Conservation (phyloP, 805 yeast species). For the Zygosaccharomyces gambellarensis region DNA sequence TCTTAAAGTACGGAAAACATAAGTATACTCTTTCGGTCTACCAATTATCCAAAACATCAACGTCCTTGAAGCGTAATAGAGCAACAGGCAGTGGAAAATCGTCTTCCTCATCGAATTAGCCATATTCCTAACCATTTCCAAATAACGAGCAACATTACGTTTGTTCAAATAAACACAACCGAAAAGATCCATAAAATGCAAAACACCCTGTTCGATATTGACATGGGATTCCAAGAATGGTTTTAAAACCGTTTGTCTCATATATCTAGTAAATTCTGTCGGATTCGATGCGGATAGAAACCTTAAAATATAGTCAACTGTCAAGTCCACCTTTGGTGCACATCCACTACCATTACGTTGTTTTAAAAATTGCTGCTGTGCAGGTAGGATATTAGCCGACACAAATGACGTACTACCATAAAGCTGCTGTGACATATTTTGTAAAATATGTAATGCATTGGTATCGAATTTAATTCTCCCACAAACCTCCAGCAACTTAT, state of each 20-base stretch:
- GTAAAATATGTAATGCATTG: constrained; percentile 31
- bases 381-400: constrained; percentile 17
- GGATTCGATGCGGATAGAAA: constrained; percentile 51
- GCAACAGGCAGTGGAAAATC: constrained; percentile 43
- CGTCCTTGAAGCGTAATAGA: constrained; percentile 44
- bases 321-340: constrained; percentile 17
- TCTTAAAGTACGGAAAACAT: constrained; percentile 12
- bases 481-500: constrained; percentile 28
- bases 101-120: constrained; percentile 39
- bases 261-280: constrained; percentile 36
- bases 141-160: constrained; percentile 34
- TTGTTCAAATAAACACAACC: constrained; percentile 41
- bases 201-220: constrained; percentile 33
- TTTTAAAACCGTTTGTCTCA: constrained; percentile 17
- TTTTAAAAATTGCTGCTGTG: constrained; percentile 16
- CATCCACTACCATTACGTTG: constrained; percentile 11
- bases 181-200: constrained; percentile 41
- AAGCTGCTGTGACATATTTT: constrained; percentile 26
- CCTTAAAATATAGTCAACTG: constrained; percentile 35
- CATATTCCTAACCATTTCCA: constrained; percentile 39
- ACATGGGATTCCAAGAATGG: constrained; percentile 34
- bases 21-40: constrained; percentile 43
- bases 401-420: constrained; percentile 11
- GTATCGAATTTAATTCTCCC: constrained; percentile 34
- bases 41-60: constrained; percentile 48